A percentile compares a stretch with the other conserved stretches of the same genome.
These are phyloP conservation scores for Solanum appendiculatum DNA, from an alignment of 257 asterid genomes.

Conservation along the genomic window DNA sequence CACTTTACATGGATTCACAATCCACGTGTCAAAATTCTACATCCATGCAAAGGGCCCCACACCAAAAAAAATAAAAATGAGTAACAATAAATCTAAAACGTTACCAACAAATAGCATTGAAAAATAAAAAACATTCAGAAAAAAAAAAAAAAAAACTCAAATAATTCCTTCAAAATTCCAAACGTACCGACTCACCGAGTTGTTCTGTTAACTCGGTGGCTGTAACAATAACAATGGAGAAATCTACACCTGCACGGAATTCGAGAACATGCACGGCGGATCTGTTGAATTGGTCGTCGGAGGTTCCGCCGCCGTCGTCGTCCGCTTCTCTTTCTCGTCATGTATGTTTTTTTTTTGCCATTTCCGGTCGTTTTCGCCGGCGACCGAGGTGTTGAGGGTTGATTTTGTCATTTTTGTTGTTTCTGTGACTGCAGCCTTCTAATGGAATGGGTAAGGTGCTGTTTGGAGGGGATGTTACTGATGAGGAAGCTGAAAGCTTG, in stretches of 20 bases:
- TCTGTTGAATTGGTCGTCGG: conserved; percentile 65
- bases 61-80: too few relatives aligned
- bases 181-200: background rate
- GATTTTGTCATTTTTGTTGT: background rate
- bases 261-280: conserved; percentile 61
- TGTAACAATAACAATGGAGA: conserved; percentile 14
- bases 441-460: conserved; percentile 63
- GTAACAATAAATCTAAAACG: background rate
- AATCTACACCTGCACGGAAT: conserved; percentile 37
- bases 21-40: background rate
- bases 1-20: background rate
- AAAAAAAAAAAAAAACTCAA: background rate
- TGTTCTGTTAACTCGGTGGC: background rate
- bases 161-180: background rate
- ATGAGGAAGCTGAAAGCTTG: conserved; percentile 77
- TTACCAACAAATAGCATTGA: background rate
- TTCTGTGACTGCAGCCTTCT: conserved; percentile 30
- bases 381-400: background rate
- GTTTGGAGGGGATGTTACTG: conserved; percentile 85
- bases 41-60: background rate
- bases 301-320: conserved; percentile 7
- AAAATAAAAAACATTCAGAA: background rate
- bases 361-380: conserved; percentile 1
- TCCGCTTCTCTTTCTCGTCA: conserved; percentile 16
- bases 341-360: background rate